Percentiles rank a stretch among this genome's conserved stretches.
These are phyloP conservation scores for Meyerozyma carpophila DNA, from an alignment of 1,139 yeast species.

Conservation along the genomic window DNA sequence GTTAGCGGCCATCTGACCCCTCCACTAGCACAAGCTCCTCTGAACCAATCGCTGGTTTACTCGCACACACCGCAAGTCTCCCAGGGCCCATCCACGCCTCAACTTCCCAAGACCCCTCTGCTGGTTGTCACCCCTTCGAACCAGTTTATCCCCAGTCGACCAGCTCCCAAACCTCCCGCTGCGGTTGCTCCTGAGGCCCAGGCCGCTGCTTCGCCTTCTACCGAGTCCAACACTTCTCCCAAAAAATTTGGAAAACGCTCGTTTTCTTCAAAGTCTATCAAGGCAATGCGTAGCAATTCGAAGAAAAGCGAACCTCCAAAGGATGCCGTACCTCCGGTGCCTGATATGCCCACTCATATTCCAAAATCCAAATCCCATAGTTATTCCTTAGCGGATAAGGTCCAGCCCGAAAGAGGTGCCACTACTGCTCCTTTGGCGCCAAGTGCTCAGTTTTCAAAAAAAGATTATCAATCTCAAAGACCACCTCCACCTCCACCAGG, in stretches of 20 bases:
- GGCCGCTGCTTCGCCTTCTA: constrained; percentile 6
- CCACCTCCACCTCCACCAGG: constrained; percentile 13
- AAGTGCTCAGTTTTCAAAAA: constrained; percentile 24
- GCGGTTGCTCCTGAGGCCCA: constrained; percentile 8
- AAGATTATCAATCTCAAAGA: constrained; percentile 26
- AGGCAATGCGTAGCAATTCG: constrained; percentile 21
- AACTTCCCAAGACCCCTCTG: neutral
- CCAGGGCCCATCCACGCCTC: constrained; percentile 14
- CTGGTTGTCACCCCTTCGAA: constrained; percentile 17
- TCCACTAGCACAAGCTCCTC: constrained; percentile 18
- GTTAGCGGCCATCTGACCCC: constrained; percentile 20
- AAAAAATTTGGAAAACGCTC: constrained; percentile 25
- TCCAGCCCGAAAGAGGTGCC: constrained; percentile 21
- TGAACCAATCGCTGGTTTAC: constrained; percentile 17
- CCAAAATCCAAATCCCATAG: constrained; percentile 45
- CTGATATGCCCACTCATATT: constrained; percentile 14
- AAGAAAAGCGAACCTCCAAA: constrained; percentile 11
- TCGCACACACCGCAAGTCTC: constrained; percentile 61
- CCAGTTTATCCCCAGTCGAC: constrained; percentile 60
- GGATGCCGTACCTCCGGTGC: constrained; percentile 9
- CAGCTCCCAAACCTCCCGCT: constrained; percentile 57
- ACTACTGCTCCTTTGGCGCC: constrained; percentile 39
- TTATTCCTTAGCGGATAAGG: constrained; percentile 28
- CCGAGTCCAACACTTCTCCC: constrained; percentile 10
- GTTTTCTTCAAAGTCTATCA: constrained; percentile 36